phyloP scores from a whole-genome alignment of 805 yeast species.

The Nakazawaea laoshanensis region DNA sequence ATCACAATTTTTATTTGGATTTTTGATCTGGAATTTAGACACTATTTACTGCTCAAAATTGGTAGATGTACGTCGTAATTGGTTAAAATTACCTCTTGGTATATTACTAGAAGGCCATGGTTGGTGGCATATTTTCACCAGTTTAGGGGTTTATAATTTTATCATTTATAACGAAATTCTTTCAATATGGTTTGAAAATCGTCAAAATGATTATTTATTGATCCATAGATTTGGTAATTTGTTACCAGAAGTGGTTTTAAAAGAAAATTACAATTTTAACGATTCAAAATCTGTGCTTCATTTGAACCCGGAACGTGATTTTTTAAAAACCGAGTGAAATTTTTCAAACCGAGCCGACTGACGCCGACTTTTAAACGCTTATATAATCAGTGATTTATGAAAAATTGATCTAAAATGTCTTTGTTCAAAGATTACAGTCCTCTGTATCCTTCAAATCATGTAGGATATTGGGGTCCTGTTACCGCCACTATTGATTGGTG shows the following conservation, averaged over 20 bases:
- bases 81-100: slow-evolving; percentile 76
- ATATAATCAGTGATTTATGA: too few species aligned
- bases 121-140: slow-evolving; percentile 90
- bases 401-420: too few species aligned
- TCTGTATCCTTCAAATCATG: slow-evolving; percentile 4
- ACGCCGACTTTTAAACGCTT: too few species aligned
- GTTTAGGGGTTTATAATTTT: slow-evolving; percentile 76
- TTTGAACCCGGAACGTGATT: background rate
- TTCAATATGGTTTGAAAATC: slow-evolving; percentile 51
- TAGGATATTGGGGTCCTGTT: slow-evolving; percentile 72
- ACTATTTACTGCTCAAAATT: slow-evolving; percentile 64
- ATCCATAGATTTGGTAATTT: slow-evolving; percentile 48
- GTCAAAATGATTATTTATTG: slow-evolving; percentile 42
- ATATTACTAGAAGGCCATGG: slow-evolving; percentile 82
- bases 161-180: slow-evolving; percentile 69
- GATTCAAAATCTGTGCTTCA: slow-evolving; percentile 1
- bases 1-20: slow-evolving; percentile 58
- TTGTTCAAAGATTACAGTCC: background rate
- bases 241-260: slow-evolving; percentile 33
- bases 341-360: too few species aligned
- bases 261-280: slow-evolving; percentile 8
- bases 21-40: slow-evolving; percentile 78
- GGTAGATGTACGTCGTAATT: slow-evolving; percentile 45
- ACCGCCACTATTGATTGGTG: slow-evolving; percentile 99
- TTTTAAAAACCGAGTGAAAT: too few species aligned